These are phyloP conservation scores for Byssothecium circinans DNA, from an alignment of 2,329 filamentous ascomycete genomes.

Conservation along the genomic window DNA sequence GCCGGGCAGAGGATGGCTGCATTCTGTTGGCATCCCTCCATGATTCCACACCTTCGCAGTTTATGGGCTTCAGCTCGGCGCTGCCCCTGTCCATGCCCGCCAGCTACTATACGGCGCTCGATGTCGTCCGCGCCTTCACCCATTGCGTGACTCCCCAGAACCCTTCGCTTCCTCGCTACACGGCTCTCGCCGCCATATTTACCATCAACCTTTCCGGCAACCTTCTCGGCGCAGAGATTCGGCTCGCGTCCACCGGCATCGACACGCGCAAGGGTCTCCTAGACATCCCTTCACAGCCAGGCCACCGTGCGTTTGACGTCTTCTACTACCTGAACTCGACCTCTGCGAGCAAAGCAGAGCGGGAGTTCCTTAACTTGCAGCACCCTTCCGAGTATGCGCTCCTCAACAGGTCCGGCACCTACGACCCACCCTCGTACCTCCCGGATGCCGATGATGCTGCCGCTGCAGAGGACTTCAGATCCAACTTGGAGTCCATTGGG, in stretches of 20 bases:
- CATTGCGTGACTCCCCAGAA: slow-evolving; percentile 87
- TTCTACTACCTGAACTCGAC: slow-evolving; percentile 96
- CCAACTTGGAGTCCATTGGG: slow-evolving; percentile 84
- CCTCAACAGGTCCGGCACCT: slow-evolving; percentile 81
- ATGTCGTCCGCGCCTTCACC: slow-evolving; percentile 82
- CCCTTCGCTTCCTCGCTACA: slow-evolving; percentile 78
- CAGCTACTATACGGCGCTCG: slow-evolving; percentile 74
- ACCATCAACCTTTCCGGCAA: slow-evolving; percentile 80
- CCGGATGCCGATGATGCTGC: slow-evolving; percentile 91
- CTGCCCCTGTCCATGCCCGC: slow-evolving; percentile 79
- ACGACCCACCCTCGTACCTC: slow-evolving; percentile 81
- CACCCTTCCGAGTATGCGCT: slow-evolving; percentile 75
- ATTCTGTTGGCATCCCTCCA: slow-evolving; percentile 91
- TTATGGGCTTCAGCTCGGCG: slow-evolving; percentile 77
- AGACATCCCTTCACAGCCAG: slow-evolving; percentile 74
- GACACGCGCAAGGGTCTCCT: slow-evolving; percentile 80
- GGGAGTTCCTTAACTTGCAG: slow-evolving; percentile 83
- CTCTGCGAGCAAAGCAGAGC: slow-evolving; percentile 84
- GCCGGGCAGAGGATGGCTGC: slow-evolving; percentile 92
- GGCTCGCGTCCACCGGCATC: slow-evolving; percentile 83
- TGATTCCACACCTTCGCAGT: slow-evolving; percentile 80
- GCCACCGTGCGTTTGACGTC: slow-evolving; percentile 92
- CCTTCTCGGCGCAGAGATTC: slow-evolving; percentile 72
- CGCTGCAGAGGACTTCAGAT: slow-evolving; percentile 88
- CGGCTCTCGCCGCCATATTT: slow-evolving; percentile 77